Evolutionary conservation across 192 early-diverging fungal species (phyloP).

Genomic region (Coemansia asiatica): DNA sequence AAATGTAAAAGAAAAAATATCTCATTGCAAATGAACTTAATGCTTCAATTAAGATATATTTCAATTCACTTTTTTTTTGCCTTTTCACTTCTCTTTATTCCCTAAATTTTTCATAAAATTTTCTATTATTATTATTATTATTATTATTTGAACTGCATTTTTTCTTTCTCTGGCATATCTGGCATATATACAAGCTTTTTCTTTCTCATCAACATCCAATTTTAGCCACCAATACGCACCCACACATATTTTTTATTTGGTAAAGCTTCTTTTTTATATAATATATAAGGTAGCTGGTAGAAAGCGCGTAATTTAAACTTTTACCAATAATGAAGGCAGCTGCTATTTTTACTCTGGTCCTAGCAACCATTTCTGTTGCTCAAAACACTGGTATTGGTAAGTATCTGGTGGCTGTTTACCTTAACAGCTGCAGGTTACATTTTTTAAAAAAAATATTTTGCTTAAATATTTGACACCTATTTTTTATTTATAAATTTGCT

Average conservation of each 20-base stretch:
- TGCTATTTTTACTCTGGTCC: constrained; percentile 2
- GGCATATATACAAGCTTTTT: neutral
- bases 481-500: too few species aligned
- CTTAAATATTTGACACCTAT: too few species aligned
- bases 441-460: too few species aligned
- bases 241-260: neutral
- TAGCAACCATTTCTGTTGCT: neutral
- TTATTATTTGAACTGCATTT: neutral
- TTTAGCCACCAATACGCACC: neutral
- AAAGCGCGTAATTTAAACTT: neutral
- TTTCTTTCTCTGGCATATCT: neutral
- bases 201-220: neutral
- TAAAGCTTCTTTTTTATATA: neutral
- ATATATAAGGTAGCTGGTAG: neutral
- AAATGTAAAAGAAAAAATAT: neutral
- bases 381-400: neutral
- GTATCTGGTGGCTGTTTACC: too few species aligned
- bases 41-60: neutral
- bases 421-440: too few species aligned
- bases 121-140: neutral
- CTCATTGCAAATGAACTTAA: neutral
- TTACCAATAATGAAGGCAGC: neutral
- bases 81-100: neutral
- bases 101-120: neutral
- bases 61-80: neutral